Percentiles rank a stretch among this genome's conserved stretches.
phyloP scores from a whole-genome alignment of 306 rosid species.

The Myrica gale region DNA sequence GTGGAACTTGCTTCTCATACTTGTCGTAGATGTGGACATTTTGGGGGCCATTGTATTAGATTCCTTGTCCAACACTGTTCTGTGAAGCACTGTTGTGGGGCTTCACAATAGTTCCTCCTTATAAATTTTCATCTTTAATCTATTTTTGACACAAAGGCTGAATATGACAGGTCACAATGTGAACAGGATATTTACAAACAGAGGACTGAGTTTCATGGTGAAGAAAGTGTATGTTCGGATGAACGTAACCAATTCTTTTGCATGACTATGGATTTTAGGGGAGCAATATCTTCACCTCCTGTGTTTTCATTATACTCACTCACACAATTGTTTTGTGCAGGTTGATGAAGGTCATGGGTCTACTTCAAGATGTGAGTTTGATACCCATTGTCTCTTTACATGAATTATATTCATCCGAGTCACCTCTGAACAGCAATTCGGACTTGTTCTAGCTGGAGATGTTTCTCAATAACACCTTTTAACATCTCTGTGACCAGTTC shows the following conservation, averaged over 20 bases:
- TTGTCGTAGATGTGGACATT: slow-evolving; percentile 6
- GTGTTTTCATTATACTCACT: slow-evolving; percentile 21
- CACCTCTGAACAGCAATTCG: slow-evolving; percentile 15
- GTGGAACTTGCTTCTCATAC: slow-evolving; percentile 17
- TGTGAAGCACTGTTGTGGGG: slow-evolving; percentile 3
- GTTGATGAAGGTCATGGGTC: slow-evolving; percentile 49
- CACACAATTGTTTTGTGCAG: slow-evolving; percentile 37
- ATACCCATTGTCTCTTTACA: slow-evolving; percentile 24
- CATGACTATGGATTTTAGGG: slow-evolving; percentile 18
- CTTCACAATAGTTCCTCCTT: slow-evolving; percentile 29
- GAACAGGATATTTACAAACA: slow-evolving; percentile 37
- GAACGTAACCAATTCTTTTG: slow-evolving; percentile 21
- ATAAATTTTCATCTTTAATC: background rate
- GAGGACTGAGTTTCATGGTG: slow-evolving; percentile 41
- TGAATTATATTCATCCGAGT: slow-evolving; percentile 20
- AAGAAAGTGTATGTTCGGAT: slow-evolving; percentile 47
- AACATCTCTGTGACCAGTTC: background rate
- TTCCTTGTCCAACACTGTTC: background rate
- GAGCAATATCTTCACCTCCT: background rate
- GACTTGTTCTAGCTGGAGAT: slow-evolving; percentile 13
- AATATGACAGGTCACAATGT: slow-evolving; percentile 37
- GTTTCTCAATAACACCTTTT: slow-evolving; percentile 8
- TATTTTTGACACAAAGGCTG: slow-evolving; percentile 52
- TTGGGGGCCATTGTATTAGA: slow-evolving; percentile 4
- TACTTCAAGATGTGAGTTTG: slow-evolving; percentile 46